These are phyloP conservation scores for Podaxis sp. DNA, from an alignment of 768 basidiomycete genomes.

Conservation along the genomic window DNA sequence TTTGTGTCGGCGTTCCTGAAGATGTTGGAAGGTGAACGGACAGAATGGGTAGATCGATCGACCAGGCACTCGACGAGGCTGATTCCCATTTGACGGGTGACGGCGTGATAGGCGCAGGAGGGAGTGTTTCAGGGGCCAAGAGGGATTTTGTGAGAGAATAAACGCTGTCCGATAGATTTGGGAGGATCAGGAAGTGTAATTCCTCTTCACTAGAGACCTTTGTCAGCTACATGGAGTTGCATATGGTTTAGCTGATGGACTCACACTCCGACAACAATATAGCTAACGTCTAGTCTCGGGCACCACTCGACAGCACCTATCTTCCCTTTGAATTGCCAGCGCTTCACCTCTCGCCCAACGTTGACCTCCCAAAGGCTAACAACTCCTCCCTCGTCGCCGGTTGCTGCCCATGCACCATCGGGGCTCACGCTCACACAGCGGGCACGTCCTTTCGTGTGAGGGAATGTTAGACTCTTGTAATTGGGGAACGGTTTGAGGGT, in stretches of 20 bases:
- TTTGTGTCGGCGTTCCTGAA: conserved; percentile 72
- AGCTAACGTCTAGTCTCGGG: conserved; percentile 76
- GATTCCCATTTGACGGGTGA: conserved; percentile 72
- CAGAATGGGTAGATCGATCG: conserved; percentile 53
- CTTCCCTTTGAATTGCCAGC: conserved; percentile 78
- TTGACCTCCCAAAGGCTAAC: conserved; percentile 90
- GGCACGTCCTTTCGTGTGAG: conserved; percentile 63
- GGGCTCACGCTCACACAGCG: conserved; percentile 80
- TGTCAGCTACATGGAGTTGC: conserved; percentile 9
- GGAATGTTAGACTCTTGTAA: conserved; percentile 68
- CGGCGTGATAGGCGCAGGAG: conserved; percentile 47
- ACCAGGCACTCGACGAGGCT: conserved; percentile 37
- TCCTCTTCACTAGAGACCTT: conserved; percentile 64
- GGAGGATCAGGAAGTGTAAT: conserved; percentile 77
- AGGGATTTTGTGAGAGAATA: conserved; percentile 55
- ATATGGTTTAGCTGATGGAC: conserved; percentile 27
- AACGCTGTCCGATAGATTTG: conserved; percentile 61
- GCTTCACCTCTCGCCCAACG: conserved; percentile 83
- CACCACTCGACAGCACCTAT: conserved; percentile 92
- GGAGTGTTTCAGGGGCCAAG: conserved; percentile 61
- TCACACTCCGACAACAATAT: conserved; percentile 77
- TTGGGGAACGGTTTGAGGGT: conserved; percentile 94
- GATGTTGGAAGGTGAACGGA: conserved; percentile 57
- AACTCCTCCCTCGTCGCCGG: conserved; percentile 85
- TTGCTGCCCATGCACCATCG: conserved; percentile 86